Evolutionary conservation across 2,329 filamentous ascomycete species (phyloP).

Genomic region (Penicillium sp.): DNA sequence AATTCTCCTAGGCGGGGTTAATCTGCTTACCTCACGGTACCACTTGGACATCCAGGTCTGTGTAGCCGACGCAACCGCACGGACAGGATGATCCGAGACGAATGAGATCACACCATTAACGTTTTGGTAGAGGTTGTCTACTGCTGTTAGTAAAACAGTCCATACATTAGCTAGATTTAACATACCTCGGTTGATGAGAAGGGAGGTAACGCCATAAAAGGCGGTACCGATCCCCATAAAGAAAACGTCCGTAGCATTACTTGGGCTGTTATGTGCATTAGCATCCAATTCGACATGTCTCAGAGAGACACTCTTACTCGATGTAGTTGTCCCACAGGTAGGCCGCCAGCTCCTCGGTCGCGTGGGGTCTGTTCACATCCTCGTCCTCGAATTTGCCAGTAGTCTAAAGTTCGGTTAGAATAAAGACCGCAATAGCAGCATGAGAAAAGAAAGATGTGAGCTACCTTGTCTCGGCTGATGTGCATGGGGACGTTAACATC

Average conservation of each 20-base stretch:
- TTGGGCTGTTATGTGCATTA: constrained; percentile 50
- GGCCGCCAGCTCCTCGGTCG: constrained; percentile 69
- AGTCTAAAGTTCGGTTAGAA: constrained; percentile 14
- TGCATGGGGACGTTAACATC: constrained; percentile 88
- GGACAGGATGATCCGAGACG: constrained; percentile 70
- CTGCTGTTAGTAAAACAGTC: constrained; percentile 3
- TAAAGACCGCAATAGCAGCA: not conserved
- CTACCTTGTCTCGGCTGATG: constrained; percentile 64
- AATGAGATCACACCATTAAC: constrained; percentile 78
- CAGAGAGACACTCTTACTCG: constrained; percentile 51
- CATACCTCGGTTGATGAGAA: constrained; percentile 74
- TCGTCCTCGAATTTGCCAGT: constrained; percentile 47
- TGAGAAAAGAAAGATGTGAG: constrained; percentile 12
- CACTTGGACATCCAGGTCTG: constrained; percentile 67
- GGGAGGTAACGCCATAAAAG: constrained; percentile 77
- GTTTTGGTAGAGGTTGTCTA: constrained; percentile 62
- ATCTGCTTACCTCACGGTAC: constrained; percentile 66
- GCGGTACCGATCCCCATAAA: constrained; percentile 88
- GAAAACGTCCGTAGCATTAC: constrained; percentile 70
- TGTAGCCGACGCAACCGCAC: constrained; percentile 77
- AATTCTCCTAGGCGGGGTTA: not conserved
- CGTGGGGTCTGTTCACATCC: constrained; percentile 52
- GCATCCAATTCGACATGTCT: not conserved
- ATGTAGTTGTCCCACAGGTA: constrained; percentile 99
- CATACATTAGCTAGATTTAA: not conserved